Base-by-base conservation (phyloP, 2,329 filamentous ascomycete genomes). In the Fusarium haematococcum region DNA sequence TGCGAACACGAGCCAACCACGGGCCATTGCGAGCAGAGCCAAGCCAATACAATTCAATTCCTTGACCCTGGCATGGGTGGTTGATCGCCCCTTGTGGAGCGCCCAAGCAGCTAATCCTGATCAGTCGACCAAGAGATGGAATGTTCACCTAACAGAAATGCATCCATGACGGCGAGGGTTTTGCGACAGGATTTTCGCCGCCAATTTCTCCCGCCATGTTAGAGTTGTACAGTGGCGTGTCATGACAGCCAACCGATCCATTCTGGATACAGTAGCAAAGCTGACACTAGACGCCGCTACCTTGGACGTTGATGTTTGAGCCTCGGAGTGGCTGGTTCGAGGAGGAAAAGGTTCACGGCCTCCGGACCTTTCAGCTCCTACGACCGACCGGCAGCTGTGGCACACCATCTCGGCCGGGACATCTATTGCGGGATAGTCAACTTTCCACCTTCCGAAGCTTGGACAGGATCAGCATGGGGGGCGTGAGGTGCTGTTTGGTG, bases 381-480 rank as follows among this genome's bases (percentile, higher is more conserved):
- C 11, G 50, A 20, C 50, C 50, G n/a, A 54, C 50, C 50, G 18
- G 50, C 60, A 54, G 71, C 48, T 67, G 69, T 59, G 65, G 71
- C 61, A 74, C 72, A 75, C 72, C 72, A 73, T 75, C 58, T 74
- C 74, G 65, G 74, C 66, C 73, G 27, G 61, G 54, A 70, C 45
- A 70, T 63, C 65, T 52, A 60, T 66, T 69, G 68, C 27, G 73
- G 71, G 56, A 74, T 74, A 74, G 75, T 67, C 64, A 60, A 60
- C 63, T 70, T 63, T 39, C 66, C 25, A 48, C 35, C 33, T 43
- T 25, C 32, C 43, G 56, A 66, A 66, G 59, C 69, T 59, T 62
- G 41, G 27, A 35, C 39, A 62, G 39, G 71, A 45, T 74, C 68
- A 65, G 30, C 32, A 65, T 68, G 52, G 20, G 33, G 27, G 48